phyloP scores from a whole-genome alignment of 495 filamentous ascomycete species.

The Geoglossum glabrum region DNA sequence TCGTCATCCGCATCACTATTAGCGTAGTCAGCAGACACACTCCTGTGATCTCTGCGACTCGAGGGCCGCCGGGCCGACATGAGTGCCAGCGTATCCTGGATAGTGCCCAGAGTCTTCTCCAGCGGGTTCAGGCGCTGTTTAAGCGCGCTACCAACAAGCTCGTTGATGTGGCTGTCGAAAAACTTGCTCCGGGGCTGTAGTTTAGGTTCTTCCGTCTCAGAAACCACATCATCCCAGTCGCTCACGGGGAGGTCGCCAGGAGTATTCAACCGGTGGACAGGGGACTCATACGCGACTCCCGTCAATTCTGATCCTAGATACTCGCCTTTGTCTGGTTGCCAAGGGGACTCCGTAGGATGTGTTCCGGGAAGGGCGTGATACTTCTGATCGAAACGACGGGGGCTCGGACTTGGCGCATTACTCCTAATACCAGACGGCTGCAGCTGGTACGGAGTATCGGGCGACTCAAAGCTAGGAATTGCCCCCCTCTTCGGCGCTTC shows the following conservation, averaged over 20 bases:
- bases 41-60: slow-evolving; percentile 26
- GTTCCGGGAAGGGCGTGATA: slow-evolving; percentile 27
- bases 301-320: neutral
- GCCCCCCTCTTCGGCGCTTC: slow-evolving; percentile 7
- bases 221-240: slow-evolving; percentile 81
- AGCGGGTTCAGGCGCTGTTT: slow-evolving; percentile 57
- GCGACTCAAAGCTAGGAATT: slow-evolving; percentile 19
- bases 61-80: slow-evolving; percentile 22
- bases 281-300: slow-evolving; percentile 21
- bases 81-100: slow-evolving; percentile 45
- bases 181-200: slow-evolving; percentile 53
- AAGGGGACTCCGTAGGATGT: slow-evolving; percentile 8
- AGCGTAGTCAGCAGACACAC: slow-evolving; percentile 40
- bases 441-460: slow-evolving; percentile 30
- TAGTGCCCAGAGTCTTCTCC: slow-evolving; percentile 50
- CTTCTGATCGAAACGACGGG: slow-evolving; percentile 32
- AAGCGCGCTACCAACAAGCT: slow-evolving; percentile 61
- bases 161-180: slow-evolving; percentile 75
- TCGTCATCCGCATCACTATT: slow-evolving; percentile 92
- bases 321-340: neutral
- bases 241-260: slow-evolving; percentile 46
- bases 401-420: slow-evolving; percentile 60
- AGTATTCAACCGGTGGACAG: slow-evolving; percentile 45
- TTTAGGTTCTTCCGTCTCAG: slow-evolving; percentile 62
- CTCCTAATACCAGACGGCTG: slow-evolving; percentile 39